phyloP scores from a whole-genome alignment of 352 stramenopile species.

The Phytophthora pinifolia region DNA sequence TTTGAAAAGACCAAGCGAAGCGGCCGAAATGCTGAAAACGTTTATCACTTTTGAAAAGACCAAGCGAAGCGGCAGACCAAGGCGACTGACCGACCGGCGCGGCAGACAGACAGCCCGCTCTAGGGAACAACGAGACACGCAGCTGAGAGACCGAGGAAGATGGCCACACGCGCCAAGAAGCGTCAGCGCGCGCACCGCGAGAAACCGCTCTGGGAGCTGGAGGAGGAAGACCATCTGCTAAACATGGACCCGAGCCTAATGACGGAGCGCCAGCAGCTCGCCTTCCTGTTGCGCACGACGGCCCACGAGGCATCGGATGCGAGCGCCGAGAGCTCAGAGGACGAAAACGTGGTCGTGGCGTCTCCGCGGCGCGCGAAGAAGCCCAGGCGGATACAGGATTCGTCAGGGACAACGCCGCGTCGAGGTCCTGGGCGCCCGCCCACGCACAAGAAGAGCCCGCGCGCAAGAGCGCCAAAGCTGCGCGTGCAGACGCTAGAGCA shows the following conservation, averaged over 20 bases:
- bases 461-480: conserved; percentile 10
- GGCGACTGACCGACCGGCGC: background rate
- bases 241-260: conserved; percentile 66
- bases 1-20: conserved; percentile 25
- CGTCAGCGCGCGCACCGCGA: conserved; percentile 16
- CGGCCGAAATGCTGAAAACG: no score
- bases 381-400: conserved; percentile 8
- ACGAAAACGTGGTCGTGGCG: conserved; percentile 10
- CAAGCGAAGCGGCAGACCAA: conserved; percentile 8
- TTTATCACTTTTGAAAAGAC: no score
- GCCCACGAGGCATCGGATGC: conserved; percentile 50
- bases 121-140: conserved; percentile 8
- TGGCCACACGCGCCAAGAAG: conserved; percentile 25
- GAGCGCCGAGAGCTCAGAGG: conserved; percentile 33
- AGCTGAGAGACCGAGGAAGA: conserved; percentile 11
- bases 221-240: conserved; percentile 24
- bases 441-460: conserved; percentile 28
- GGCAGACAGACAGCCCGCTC: no score
- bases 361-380: conserved; percentile 19
- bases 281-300: conserved; percentile 71
- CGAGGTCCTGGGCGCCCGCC: conserved; percentile 25
- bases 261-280: conserved; percentile 80
- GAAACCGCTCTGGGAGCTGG: conserved; percentile 5
- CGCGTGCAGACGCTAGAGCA: conserved; percentile 9
- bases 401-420: conserved; percentile 5